A percentile compares a stretch with the other conserved stretches of the same genome.
Evolutionary conservation across 495 filamentous ascomycete genomes (phyloP).

Genomic region (Hypoxylon perforatum): DNA sequence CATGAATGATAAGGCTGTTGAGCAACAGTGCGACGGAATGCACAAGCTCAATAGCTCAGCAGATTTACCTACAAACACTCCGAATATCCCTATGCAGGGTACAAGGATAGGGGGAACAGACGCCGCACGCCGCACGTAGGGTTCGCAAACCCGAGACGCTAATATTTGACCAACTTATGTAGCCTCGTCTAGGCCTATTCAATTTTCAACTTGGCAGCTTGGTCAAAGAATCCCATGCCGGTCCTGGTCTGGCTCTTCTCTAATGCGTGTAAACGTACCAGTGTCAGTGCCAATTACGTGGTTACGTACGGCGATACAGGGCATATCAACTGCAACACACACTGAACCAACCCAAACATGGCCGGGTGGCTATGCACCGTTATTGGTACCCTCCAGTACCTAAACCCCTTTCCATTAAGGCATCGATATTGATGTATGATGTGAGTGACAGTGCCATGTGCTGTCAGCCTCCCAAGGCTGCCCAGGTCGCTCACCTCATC

Average conservation of each 20-base stretch:
- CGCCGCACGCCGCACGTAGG: slow-evolving; percentile 37
- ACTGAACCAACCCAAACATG: slow-evolving; percentile 2
- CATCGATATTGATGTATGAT: slow-evolving; percentile 35
- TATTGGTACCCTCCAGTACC: slow-evolving; percentile 2
- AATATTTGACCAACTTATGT: neutral
- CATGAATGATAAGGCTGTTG: neutral
- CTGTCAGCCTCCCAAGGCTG: slow-evolving; percentile 36
- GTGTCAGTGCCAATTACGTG: neutral
- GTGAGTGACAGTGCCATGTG: slow-evolving; percentile 41
- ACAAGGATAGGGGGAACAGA: slow-evolving; percentile 31
- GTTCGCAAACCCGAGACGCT: slow-evolving; percentile 35
- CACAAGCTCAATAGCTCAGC: slow-evolving; percentile 2
- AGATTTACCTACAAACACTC: slow-evolving; percentile 10
- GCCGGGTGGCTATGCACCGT: slow-evolving; percentile 6
- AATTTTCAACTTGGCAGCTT: slow-evolving; percentile 5
- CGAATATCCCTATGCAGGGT: slow-evolving; percentile 27
- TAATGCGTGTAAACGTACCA: slow-evolving; percentile 2
- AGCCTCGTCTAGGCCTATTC: neutral
- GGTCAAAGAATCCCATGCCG: neutral
- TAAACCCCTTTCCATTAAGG: too few relatives aligned
- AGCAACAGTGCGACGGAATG: slow-evolving; percentile 10
- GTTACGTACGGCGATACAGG: neutral
- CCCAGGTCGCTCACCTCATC: too few relatives aligned
- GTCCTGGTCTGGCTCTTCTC: neutral
- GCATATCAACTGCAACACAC: neutral